Conservation (phyloP, 2,329 filamentous ascomycete genomes). For the Penicillium italicum region DNA sequence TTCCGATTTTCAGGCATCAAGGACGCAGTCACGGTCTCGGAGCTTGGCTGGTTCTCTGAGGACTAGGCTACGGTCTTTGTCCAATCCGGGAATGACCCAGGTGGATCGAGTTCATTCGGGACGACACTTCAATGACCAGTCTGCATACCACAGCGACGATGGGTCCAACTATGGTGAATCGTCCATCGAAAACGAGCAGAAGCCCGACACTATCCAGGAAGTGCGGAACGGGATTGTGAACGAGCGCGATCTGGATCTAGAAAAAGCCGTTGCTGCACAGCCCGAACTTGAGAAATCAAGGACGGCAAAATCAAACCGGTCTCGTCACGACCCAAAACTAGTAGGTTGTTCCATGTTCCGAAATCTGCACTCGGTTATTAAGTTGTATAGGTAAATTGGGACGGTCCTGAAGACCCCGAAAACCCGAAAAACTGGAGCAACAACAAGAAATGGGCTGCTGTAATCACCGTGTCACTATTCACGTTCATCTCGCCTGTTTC, state of each 20-base stretch:
- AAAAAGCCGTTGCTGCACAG: constrained; percentile 13
- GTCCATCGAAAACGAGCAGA: constrained; percentile 8
- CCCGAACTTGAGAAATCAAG: constrained; percentile 24
- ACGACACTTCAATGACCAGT: constrained; percentile 34
- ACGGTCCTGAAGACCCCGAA: constrained; percentile 50
- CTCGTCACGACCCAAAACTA: constrained; percentile 23
- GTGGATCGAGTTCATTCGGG: constrained; percentile 30
- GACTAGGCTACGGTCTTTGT: constrained; percentile 16
- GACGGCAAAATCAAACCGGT: constrained; percentile 21
- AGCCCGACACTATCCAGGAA: constrained; percentile 19
- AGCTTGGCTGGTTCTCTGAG: constrained; percentile 1
- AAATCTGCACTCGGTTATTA: not conserved
- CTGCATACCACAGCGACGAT: constrained; percentile 29
- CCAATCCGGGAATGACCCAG: constrained; percentile 10
- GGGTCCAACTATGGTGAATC: constrained; percentile 11
- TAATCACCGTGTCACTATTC: constrained; percentile 55
- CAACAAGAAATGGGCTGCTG: constrained; percentile 56
- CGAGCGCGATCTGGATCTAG: constrained; percentile 29
- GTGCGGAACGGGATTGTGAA: constrained; percentile 25
- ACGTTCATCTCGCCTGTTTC: constrained; percentile 63
- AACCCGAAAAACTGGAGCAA: constrained; percentile 55
- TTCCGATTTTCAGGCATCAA: constrained; percentile 8
- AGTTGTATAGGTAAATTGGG: constrained; percentile 44
- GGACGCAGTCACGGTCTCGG: constrained; percentile 2
- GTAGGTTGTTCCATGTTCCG: constrained; percentile 15